Base-by-base conservation (phyloP, 495 filamentous ascomycete genomes). In the Podospora sp. region DNA sequence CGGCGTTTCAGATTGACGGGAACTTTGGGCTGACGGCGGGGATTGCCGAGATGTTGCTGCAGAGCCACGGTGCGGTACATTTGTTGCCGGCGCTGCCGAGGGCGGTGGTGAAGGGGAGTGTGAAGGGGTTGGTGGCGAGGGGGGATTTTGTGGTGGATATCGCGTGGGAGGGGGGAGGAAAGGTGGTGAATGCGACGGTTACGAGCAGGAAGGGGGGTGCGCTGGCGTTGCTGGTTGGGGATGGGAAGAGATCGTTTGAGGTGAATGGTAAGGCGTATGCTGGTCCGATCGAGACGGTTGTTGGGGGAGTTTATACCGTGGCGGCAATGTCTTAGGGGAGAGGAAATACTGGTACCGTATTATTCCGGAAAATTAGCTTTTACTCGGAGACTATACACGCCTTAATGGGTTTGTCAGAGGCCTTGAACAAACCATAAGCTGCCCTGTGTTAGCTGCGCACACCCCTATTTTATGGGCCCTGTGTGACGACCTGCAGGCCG, bases 11-110 rank as follows among this genome's bases (percentile, higher is more conserved):
- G 69, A 85, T 86, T 33, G 84, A 86, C 66, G 84, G 83, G 7
- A 85, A 85, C 66, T 85, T 84, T 71, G 84, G 84, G 0, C 78
- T 77, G 25, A 76, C 74, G 4, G 80, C 82, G 6, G 83, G 78
- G 4, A 78, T 87, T 24, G 68, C 80, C 11, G 84, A 86, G 70
- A 82, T 82, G 80, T 65, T 87, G 22, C 59, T 87, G 21, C 84
- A 86, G 71, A 83, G 79, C 53, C 82, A 86, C 62, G 75, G 40
- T 9, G 77, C 60, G 6, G 56, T 77, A 11, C 77, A 81, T 27
- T 70, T 83, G 8, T 73, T 82, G 27, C 82, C 82, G 14, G 80
- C 82, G 25, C 7, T 60, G 2, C 58, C 58, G 6, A n/a, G 18
- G 29, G 58, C 27, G 58, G 12, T 60, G 25, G 16, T n/a, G 26